Evolutionary conservation across 768 basidiomycete species (phyloP), one percentile per base, ranked within the genome.

Genomic region (Leccinum uliginosum): DNA sequence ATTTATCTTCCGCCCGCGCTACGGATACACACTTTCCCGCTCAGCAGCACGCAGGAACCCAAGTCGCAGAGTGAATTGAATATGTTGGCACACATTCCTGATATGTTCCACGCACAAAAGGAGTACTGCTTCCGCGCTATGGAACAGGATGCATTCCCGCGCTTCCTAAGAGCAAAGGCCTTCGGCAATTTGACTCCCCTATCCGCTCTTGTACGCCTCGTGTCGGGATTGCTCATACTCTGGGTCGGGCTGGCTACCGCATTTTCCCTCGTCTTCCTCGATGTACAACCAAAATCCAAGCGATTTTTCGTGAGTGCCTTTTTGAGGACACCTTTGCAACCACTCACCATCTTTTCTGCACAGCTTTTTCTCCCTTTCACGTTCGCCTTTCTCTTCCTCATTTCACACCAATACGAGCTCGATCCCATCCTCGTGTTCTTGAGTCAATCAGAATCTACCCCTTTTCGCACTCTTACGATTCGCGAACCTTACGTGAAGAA

Each of bases 51-150:
- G 2, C 81, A 85, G 44, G 86, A 93, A 55, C 92, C 91, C 3
- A 83, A 79, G 67, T 76, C 84, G 5, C 80, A 81, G 66, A 69
- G 67, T 58, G 93, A 94, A 72, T 72, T 85, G 43, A 82, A 78
- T 44, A 73, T 89, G 61, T 82, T 96, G 79, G 96, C 95, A 0
- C 87, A 93, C 60, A 83, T 93, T 48, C 97, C 97, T 14, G 97
- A 99, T 70, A 89, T 98, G 77, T 98, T 97, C 78, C 93, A 98
- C 69, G 77, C 86, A 0, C 96, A 98, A 77, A 98, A 98, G 77
- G 93, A 97, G 68, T 97, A 96, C 68, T 92, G 93, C 69, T 96
- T 94, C 81, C 83, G 90, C 47, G 91, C 92, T 0, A 93, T 98
- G 87, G 94, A 97, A 66, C 92, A 95, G 73, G 91, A 93, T 62